phyloP scores from a whole-genome alignment of 257 asterid genomes.

The Oldenlandia corymbosa region DNA sequence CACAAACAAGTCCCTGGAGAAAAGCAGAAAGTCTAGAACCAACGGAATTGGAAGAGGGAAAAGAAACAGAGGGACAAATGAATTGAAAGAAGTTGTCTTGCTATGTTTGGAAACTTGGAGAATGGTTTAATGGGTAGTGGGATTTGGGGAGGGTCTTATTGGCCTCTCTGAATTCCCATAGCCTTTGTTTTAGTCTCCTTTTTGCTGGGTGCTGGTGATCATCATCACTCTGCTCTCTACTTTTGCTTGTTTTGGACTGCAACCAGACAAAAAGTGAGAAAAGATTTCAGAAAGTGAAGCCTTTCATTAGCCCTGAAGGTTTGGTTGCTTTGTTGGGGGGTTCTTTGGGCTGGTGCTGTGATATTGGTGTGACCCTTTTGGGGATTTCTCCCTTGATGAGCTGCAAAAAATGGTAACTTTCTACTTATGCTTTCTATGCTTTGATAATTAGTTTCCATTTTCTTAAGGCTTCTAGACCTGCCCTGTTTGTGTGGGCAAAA shows the following conservation, averaged over 20 bases:
- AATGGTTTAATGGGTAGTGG: constrained; percentile 64
- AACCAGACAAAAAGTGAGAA: background rate
- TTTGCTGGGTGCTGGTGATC: constrained; percentile 5
- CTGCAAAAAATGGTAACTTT: constrained; percentile 21
- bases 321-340: constrained; percentile 4
- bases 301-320: background rate
- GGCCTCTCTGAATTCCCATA: constrained; percentile 76
- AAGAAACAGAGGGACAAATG: constrained; percentile 11
- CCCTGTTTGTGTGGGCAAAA: background rate
- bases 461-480: background rate
- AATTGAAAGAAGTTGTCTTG: constrained; percentile 16
- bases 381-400: constrained; percentile 7
- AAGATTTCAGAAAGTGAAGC: background rate
- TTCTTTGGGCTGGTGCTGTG: constrained; percentile 3
- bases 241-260: background rate
- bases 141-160: constrained; percentile 67
- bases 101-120: constrained; percentile 49
- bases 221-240: background rate
- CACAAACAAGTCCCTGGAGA: constrained; percentile 9
- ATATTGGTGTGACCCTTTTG: constrained; percentile 5
- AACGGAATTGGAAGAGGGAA: constrained; percentile 6
- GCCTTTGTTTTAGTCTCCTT: background rate
- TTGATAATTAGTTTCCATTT: background rate
- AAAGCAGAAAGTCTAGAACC: constrained; percentile 12
- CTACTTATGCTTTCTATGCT: background rate